Evolutionary conservation across 2,329 filamentous ascomycete species (phyloP).

Genomic region (Cryoendolithus antarcticus): DNA sequence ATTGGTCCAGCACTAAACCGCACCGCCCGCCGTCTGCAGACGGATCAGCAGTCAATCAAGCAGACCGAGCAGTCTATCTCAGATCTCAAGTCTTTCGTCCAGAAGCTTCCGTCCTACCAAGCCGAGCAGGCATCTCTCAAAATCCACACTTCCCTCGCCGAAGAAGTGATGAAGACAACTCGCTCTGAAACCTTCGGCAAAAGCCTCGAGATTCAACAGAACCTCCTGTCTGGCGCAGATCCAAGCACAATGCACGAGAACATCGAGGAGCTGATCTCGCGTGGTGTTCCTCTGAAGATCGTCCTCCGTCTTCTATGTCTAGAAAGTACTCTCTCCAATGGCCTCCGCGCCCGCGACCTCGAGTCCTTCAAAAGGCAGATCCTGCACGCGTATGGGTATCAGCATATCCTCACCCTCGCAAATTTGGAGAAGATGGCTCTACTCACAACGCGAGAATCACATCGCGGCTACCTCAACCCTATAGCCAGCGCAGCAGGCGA

Average conservation of each 20-base stretch:
- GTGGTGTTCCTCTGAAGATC: constrained; percentile 67
- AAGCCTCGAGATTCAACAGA: constrained; percentile 86
- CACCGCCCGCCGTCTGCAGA: constrained; percentile 73
- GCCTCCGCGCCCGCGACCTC: constrained; percentile 76
- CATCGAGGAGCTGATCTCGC: constrained; percentile 85
- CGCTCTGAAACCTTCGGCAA: constrained; percentile 80
- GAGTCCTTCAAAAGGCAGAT: constrained; percentile 82
- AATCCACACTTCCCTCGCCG: constrained; percentile 78
- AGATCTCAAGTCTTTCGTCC: constrained; percentile 90
- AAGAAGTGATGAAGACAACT: constrained; percentile 91
- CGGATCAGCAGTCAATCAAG: constrained; percentile 79
- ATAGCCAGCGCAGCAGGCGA: constrained; percentile 48
- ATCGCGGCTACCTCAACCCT: constrained; percentile 69
- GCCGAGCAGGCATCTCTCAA: constrained; percentile 88
- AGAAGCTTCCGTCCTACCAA: constrained; percentile 81
- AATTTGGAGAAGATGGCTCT: constrained; percentile 82
- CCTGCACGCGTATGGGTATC: constrained; percentile 85
- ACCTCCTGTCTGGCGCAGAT: constrained; percentile 80
- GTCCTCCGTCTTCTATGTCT: constrained; percentile 78
- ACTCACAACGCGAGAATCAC: constrained; percentile 59
- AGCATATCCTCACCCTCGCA: constrained; percentile 81
- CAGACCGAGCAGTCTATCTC: constrained; percentile 69
- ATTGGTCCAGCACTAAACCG: constrained; percentile 83
- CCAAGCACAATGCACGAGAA: constrained; percentile 78
- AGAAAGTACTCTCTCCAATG: constrained; percentile 80